Conservation (phyloP, 78 protist species). For the Planoprotostelium fungivorum region DNA sequence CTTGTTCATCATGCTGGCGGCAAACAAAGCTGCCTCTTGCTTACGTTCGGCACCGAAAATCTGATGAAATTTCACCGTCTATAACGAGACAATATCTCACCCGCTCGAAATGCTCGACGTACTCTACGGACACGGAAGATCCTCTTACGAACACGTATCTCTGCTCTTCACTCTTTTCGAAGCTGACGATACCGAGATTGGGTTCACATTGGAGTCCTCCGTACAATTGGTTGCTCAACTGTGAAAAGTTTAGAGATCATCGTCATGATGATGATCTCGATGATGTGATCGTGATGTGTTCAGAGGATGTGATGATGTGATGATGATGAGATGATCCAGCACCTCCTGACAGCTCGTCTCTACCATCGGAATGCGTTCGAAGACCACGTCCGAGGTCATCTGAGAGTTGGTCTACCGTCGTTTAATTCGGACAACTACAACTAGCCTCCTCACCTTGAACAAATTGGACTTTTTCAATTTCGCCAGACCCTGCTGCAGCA, state of each 20-base stretch:
- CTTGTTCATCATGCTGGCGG: background rate
- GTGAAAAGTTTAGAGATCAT: no score
- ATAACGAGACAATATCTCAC: no score
- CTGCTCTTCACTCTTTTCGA: background rate
- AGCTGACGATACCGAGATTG: background rate
- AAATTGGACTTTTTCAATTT: background rate
- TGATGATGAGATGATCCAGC: background rate
- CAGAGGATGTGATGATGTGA: background rate
- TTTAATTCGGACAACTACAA: background rate
- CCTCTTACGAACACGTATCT: background rate
- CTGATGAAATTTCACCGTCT: background rate
- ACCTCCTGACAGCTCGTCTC: background rate
- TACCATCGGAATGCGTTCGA: background rate
- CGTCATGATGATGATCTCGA: no score
- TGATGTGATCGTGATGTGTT: no score
- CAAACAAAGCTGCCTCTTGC: background rate
- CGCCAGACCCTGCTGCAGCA: background rate
- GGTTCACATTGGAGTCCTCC: background rate
- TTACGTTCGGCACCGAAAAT: background rate
- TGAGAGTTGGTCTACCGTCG: background rate
- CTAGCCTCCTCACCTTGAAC: background rate
- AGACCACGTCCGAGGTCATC: background rate
- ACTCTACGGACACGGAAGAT: background rate
- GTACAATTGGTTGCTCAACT: background rate
- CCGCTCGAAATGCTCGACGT: background rate